phyloP scores from a whole-genome alignment of 2,329 filamentous ascomycete species.

The Alternaria panax region DNA sequence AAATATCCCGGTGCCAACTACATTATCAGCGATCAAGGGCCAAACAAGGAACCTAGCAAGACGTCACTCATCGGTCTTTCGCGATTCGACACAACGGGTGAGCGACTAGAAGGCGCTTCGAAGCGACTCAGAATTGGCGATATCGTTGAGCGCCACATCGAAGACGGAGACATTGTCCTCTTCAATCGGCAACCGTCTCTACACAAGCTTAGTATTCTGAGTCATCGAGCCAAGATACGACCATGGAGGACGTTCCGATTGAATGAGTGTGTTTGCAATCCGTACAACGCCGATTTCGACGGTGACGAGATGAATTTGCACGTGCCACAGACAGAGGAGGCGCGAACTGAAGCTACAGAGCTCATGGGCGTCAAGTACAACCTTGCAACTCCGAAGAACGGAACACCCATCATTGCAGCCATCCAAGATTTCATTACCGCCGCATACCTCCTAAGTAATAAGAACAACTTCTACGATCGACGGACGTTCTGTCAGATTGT shows the following conservation, averaged over 20 bases:
- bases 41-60: conserved; percentile 64
- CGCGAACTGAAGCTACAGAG: conserved; percentile 90
- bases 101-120: conserved; percentile 74
- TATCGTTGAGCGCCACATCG: conserved; percentile 90
- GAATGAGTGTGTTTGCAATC: conserved; percentile 97
- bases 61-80: conserved; percentile 69
- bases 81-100: conserved; percentile 50
- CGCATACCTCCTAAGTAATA: conserved; percentile 87
- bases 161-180: conserved; percentile 93
- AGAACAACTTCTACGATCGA: conserved; percentile 91
- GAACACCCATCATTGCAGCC: conserved; percentile 97
- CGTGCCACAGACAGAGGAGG: conserved; percentile 97
- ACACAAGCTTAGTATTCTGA: conserved; percentile 98
- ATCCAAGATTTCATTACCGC: conserved; percentile 99
- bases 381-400: conserved; percentile 93
- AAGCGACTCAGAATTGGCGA: conserved; percentile 81
- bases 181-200: conserved; percentile 98
- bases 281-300: conserved; percentile 99
- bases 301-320: conserved; percentile 99
- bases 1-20: conserved; percentile 89
- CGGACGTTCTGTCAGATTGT: conserved; percentile 89
- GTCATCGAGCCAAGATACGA: conserved; percentile 89
- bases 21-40: conserved; percentile 68
- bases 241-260: conserved; percentile 96
- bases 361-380: conserved; percentile 99